phyloP scores from a whole-genome alignment of 2,329 filamentous ascomycete species.

The Pyricularia grisea region DNA sequence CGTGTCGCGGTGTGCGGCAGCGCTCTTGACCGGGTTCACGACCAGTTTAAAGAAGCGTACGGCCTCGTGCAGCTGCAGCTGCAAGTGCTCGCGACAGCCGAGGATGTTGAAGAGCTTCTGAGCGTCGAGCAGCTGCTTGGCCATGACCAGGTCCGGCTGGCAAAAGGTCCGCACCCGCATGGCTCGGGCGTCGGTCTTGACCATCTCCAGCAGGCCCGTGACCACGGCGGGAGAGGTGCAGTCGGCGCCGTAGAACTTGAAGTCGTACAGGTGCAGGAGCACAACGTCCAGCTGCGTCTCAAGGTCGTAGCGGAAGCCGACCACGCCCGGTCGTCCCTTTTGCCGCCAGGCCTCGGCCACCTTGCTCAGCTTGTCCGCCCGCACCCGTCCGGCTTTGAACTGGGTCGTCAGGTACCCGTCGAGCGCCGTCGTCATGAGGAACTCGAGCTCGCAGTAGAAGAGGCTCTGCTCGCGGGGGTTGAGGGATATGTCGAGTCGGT shows the following conservation, averaged over 20 bases:
- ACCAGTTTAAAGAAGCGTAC: slow-evolving; percentile 44
- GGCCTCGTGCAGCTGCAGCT: slow-evolving; percentile 38
- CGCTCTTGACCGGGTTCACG: slow-evolving; percentile 33
- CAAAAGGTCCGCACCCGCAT: slow-evolving; percentile 47
- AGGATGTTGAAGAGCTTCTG: slow-evolving; percentile 41
- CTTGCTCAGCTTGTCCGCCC: slow-evolving; percentile 39
- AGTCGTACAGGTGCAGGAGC: slow-evolving; percentile 36
- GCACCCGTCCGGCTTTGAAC: slow-evolving; percentile 44
- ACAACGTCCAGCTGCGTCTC: slow-evolving; percentile 52
- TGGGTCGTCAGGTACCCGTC: slow-evolving; percentile 43
- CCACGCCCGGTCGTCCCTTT: slow-evolving; percentile 42
- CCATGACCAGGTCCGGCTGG: slow-evolving; percentile 47
- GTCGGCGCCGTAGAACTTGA: slow-evolving; percentile 42
- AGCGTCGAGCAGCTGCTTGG: slow-evolving; percentile 46
- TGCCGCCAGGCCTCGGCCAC: slow-evolving; percentile 41
- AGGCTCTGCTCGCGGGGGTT: slow-evolving; percentile 47
- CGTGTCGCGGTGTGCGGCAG: slow-evolving; percentile 2
- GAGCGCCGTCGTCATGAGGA: slow-evolving; percentile 38
- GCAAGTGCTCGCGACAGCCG: slow-evolving; percentile 31
- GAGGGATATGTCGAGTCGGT: slow-evolving; percentile 37
- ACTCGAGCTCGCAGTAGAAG: slow-evolving; percentile 51
- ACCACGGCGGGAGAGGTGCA: slow-evolving; percentile 33
- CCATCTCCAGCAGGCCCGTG: slow-evolving; percentile 37
- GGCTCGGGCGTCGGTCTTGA: slow-evolving; percentile 41
- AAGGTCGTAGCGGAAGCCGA: slow-evolving; percentile 49